A percentile compares a stretch with the other conserved stretches of the same genome.
Conservation (phyloP, 345 rosid genomes). For the Ceriops zippeliana region DNA sequence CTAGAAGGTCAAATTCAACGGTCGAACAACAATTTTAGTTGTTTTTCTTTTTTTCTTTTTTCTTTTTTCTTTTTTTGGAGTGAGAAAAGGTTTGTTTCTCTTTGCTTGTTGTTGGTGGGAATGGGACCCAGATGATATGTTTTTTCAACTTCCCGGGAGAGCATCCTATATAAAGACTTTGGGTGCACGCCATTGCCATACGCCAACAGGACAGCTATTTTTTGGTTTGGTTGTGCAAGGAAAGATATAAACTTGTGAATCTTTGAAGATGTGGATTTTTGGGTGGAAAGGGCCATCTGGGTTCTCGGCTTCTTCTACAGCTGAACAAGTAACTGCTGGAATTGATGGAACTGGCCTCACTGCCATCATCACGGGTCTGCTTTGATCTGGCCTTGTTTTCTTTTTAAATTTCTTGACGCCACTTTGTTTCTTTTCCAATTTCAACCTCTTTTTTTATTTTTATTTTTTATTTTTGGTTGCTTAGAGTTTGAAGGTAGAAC, state of each 20-base stretch:
- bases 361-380: slow-evolving; percentile 43
- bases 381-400: slow-evolving; percentile 3
- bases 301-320: slow-evolving; percentile 39
- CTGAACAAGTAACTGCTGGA: slow-evolving; percentile 45
- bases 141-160: too few relatives aligned
- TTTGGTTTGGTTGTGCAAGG: too few relatives aligned
- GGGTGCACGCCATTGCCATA: too few relatives aligned
- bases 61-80: too few relatives aligned
- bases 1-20: too few relatives aligned
- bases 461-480: neutral
- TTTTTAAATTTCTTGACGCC: neutral
- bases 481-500: too few relatives aligned
- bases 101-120: neutral
- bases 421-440: neutral
- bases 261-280: slow-evolving; percentile 25
- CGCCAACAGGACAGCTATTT: too few relatives aligned
- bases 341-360: slow-evolving; percentile 51
- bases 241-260: neutral
- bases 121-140: too few relatives aligned
- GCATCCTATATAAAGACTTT: too few relatives aligned
- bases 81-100: too few relatives aligned
- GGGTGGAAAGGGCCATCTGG: slow-evolving; percentile 43
- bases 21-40: too few relatives aligned
- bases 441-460: neutral
- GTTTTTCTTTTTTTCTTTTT: too few relatives aligned